A percentile compares a stretch with the other conserved stretches of the same genome.
Evolutionary conservation across 768 basidiomycete genomes (phyloP).

Genomic region (Mycena polygramma): DNA sequence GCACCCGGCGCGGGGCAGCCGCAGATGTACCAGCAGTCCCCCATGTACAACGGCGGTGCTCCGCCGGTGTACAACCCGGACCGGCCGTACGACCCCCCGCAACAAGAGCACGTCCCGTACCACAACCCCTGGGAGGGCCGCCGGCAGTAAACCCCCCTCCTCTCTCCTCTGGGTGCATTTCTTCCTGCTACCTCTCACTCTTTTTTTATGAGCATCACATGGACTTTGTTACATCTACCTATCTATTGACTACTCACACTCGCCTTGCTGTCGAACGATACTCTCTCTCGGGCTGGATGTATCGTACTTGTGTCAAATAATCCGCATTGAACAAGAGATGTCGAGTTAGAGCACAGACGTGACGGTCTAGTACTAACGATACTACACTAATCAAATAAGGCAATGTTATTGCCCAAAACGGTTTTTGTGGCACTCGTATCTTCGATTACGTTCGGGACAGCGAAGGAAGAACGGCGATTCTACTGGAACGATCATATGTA

Average conservation of each 20-base stretch:
- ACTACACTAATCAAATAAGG: no score
- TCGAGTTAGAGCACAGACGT: no score
- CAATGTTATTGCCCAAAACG: no score
- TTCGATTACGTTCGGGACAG: no score
- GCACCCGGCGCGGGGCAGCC: slow-evolving; percentile 20
- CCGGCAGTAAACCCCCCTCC: slow-evolving; percentile 18
- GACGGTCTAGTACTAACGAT: no score
- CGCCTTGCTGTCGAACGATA: slow-evolving; percentile 17
- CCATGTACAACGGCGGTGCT: slow-evolving; percentile 11
- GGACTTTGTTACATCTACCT: slow-evolving; percentile 16
- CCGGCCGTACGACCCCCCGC: slow-evolving; percentile 37
- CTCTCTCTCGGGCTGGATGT: neutral
- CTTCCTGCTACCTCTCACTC: slow-evolving; percentile 22
- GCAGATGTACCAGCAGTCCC: slow-evolving; percentile 29
- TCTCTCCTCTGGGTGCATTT: neutral
- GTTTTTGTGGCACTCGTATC: no score
- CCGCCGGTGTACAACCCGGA: slow-evolving; percentile 35
- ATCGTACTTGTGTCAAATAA: slow-evolving; percentile 20
- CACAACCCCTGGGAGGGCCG: slow-evolving; percentile 35
- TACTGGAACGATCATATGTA: no score
- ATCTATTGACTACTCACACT: slow-evolving; percentile 15
- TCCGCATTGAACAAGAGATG: neutral
- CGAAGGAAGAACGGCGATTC: no score
- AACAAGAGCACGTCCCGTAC: slow-evolving; percentile 35
- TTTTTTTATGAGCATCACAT: slow-evolving; percentile 26